A percentile compares a stretch with the other conserved stretches of the same genome.
These are phyloP conservation scores for Suhomyces maxii DNA, from an alignment of 1,139 yeast genomes.

Conservation along the genomic window DNA sequence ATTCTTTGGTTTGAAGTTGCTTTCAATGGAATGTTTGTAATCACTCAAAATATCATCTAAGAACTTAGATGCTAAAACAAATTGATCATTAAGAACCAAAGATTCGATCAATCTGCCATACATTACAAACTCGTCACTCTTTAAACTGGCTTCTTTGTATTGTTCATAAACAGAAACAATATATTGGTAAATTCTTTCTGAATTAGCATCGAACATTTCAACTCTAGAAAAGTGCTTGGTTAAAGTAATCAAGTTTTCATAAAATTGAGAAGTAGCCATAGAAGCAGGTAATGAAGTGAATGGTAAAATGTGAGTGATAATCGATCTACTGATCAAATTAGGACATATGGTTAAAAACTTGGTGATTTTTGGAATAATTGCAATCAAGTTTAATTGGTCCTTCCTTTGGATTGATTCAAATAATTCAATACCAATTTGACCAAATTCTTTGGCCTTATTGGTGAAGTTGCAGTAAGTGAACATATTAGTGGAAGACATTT, in stretches of 20 bases:
- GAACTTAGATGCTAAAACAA: slow-evolving; percentile 52
- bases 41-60: slow-evolving; percentile 47
- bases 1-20: slow-evolving; percentile 21
- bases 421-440: slow-evolving; percentile 62
- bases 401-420: slow-evolving; percentile 43
- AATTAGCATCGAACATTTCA: slow-evolving; percentile 16
- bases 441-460: slow-evolving; percentile 51
- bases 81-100: slow-evolving; percentile 49
- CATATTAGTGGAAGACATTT: slow-evolving; percentile 9
- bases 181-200: slow-evolving; percentile 25
- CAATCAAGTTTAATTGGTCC: slow-evolving; percentile 27
- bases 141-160: slow-evolving; percentile 18
- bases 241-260: slow-evolving; percentile 22
- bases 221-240: slow-evolving; percentile 23
- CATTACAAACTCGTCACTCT: slow-evolving; percentile 42
- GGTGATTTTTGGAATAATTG: slow-evolving; percentile 30
- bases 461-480: slow-evolving; percentile 3
- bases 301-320: slow-evolving; percentile 22
- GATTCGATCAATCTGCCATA: slow-evolving; percentile 54
- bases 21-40: slow-evolving; percentile 23
- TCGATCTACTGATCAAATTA: slow-evolving; percentile 23
- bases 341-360: slow-evolving; percentile 30
- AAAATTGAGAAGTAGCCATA: slow-evolving; percentile 1
- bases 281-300: slow-evolving; percentile 1
- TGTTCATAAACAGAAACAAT: slow-evolving; percentile 28